Evolutionary conservation across 2,329 filamentous ascomycete genomes (phyloP), one percentile per base, ranked within the genome.

Genomic region (Botryotinia calthae): DNA sequence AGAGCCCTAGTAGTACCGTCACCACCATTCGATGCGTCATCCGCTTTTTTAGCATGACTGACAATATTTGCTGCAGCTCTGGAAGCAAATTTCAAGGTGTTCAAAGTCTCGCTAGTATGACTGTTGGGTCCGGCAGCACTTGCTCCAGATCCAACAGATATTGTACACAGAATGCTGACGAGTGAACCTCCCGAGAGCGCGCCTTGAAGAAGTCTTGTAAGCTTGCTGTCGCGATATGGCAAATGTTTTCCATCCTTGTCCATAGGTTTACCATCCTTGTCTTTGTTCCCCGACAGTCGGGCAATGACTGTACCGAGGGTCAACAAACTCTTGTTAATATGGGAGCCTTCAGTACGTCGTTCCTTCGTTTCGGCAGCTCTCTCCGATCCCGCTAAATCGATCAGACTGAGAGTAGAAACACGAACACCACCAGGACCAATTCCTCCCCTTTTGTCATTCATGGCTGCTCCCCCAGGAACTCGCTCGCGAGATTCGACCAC

Each of bases 61-160:
- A 98, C 91, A 79, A 99, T 97, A 81, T 92, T 99, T 83, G 99
- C 99, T 86, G 97, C 98, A 62, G 96, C 96, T 78, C 96, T 89
- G 18, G 95, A 96, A 2, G 96, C 96, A 80, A 99, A 99, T 79
- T 98, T 99, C 74, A 99, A 85, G 0, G 96, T 99, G 81, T 97
- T 99, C 72, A 99, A 84, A 0, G 95, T 98, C 83, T 99, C 96
- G 28, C 89, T 88, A 0, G 92, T 93, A 79, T 98, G 93, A 34
- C 87, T 93, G 77, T 89, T 91, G 31, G 90, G 87, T 5, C 90
- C 84, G 1, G 93, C 92, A 14, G 88, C 86, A 78, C 89, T 94
- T 34, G 92, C 91, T 20, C 89, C 88, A 1, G 92, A 86, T n/a
- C 93, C 93, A 63, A 97, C 91, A 80, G 97, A 93, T 71, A 99